Conservation (phyloP, 2,329 filamentous ascomycete genomes). For the Biscogniauxia sp. region DNA sequence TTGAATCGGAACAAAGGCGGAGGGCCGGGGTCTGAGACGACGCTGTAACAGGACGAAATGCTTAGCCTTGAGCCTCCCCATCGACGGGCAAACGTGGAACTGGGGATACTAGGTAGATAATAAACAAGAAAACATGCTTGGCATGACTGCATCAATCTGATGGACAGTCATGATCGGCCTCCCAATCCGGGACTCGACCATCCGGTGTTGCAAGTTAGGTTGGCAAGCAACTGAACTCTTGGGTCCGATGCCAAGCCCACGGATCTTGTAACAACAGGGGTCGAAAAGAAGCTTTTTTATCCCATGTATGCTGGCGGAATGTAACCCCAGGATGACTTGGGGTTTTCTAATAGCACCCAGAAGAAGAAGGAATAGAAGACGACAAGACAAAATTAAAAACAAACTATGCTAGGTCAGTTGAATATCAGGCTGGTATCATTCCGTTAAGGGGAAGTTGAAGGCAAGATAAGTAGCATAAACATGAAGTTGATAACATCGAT, state of each 20-base stretch:
- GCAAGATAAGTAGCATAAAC: no score
- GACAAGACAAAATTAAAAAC: no score
- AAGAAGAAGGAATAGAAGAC: no score
- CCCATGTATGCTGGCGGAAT: no score
- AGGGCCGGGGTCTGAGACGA: constrained; percentile 31
- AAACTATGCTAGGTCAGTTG: no score
- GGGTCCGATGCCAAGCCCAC: neutral
- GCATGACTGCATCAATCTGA: constrained; percentile 8
- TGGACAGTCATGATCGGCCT: constrained; percentile 16
- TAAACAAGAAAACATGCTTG: constrained; percentile 21
- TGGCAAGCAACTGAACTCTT: constrained; percentile 7
- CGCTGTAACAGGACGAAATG: constrained; percentile 26
- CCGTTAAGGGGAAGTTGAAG: no score
- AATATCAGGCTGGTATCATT: no score
- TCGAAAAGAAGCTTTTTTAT: neutral
- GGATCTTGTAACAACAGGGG: neutral
- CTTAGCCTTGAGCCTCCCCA: constrained; percentile 20
- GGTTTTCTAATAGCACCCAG: no score
- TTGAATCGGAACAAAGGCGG: constrained; percentile 16
- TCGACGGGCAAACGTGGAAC: constrained; percentile 1
- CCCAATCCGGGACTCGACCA: constrained; percentile 15
- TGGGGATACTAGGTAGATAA: constrained; percentile 2
- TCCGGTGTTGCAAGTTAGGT: constrained; percentile 24
- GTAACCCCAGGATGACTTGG: no score
- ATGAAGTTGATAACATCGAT: no score